Evolutionary conservation across 2,329 filamentous ascomycete species (phyloP), one percentile per base, ranked within the genome.

Genomic region (Claviceps quebecensis): DNA sequence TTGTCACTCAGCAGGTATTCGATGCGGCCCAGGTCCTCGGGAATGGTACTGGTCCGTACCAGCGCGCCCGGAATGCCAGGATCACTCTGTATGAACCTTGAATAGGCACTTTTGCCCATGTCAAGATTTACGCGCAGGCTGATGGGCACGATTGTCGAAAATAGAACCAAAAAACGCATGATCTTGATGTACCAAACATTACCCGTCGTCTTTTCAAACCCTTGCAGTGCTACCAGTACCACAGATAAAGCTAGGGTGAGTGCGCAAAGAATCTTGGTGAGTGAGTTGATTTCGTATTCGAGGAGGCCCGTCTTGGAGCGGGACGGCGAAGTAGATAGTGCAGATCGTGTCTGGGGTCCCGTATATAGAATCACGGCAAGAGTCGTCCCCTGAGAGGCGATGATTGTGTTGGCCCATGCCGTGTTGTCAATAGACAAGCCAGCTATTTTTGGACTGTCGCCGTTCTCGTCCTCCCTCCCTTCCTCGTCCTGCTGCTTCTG

Each of bases 121-220:
- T 98, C 93, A 17, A 98, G 74, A 63, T 98, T 98, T 58, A 98
- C 93, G 48, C 93, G 85, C 58, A 98, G 73, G 69, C 89, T 95
- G 67, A 98, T 96, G 1, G 93, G 93, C 26, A 98, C 94, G 61
- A 98, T 98, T 0, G 91, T 97, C n/a, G 91, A 97, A 72, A 98
- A 98, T 1, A 98, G 74, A 54, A 98, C 94, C 56, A 98, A 71
- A 64, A 97, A 98, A n/a, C 91, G 84, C 82, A 95, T 93, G 60
- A 97, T 95, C 57, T 94, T 91, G 58, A 97, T 82, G 66, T 97
- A 98, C 93, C 93, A 98, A 23, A 78, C 71, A 50, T 80, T 78
- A 19, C 76, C 79, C 50, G 81, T 73, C 1, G 79, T 80, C 57
- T 74, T 78, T 46, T 83, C 75, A 56, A 95, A 93, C 0, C 87